Percentiles rank a stretch among this genome's conserved stretches.
These are phyloP conservation scores for Debaryomyces psychrophilus DNA, from an alignment of 1,139 yeast species.

Conservation along the genomic window DNA sequence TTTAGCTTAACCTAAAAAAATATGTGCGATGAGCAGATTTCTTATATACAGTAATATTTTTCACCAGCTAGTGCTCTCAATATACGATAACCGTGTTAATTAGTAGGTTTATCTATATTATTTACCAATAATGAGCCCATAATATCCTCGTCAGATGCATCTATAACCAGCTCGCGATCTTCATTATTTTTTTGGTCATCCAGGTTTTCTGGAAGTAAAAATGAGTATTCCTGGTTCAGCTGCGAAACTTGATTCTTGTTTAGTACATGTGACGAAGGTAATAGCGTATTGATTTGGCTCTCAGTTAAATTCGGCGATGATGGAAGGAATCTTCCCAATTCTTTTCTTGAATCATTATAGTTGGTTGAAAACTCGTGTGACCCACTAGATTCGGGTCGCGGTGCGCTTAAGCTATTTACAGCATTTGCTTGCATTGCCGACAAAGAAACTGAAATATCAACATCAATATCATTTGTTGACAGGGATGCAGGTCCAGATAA, in stretches of 20 bases:
- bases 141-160: constrained; percentile 21
- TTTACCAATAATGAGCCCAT: constrained; percentile 10
- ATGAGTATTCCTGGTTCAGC: constrained; percentile 6
- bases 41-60: constrained; percentile 7
- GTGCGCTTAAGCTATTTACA: background rate
- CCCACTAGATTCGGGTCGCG: background rate
- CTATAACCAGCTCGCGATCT: constrained; percentile 14
- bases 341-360: background rate
- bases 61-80: background rate
- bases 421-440: background rate
- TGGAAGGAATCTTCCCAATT: constrained; percentile 13
- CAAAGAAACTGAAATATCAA: background rate
- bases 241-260: constrained; percentile 1
- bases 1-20: constrained; percentile 8
- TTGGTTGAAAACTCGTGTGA: background rate
- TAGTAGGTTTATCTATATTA: background rate
- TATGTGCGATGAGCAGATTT: constrained; percentile 8
- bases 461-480: background rate
- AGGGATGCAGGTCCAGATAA: background rate
- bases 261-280: constrained; percentile 3
- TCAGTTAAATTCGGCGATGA: constrained; percentile 22
- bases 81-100: background rate
- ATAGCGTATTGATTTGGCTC: constrained; percentile 14
- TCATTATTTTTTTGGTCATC: background rate
- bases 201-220: background rate